Evolutionary conservation across 192 early-diverging fungal genomes (phyloP), one percentile per base, ranked within the genome.

Genomic region (Oehlia diaphana): DNA sequence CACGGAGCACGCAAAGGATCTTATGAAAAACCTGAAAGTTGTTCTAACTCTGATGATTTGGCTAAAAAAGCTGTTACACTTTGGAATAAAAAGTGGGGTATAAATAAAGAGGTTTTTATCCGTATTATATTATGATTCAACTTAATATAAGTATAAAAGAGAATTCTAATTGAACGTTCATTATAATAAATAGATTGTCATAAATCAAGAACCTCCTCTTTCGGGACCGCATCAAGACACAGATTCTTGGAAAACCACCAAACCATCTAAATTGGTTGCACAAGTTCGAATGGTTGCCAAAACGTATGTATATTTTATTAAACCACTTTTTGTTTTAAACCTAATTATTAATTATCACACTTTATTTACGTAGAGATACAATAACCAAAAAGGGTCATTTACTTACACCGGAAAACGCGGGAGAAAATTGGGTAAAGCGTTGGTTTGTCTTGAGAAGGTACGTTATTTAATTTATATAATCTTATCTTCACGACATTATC

Each of bases 361-460:
- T 77, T 61, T 69, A 12, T 26, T 28, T 31, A 49, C 26, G 10
- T 16, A 90, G 88, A 35, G 86, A 89, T 23, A 85, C 82, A 73
- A 75, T 87, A 12, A 83, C 88, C 16, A 89, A 88, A 72, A 83
- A 80, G 35, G 90, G 90, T 10, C 88, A 89, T 78, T 53, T 91
- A 9, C 76, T 79, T 68, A 86, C 85, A 69, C 90, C 88, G n/a
- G 88, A 90, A 69, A 80, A 86, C 65, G 83, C 87, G 16, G 87
- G 87, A 67, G 88, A 93, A 67, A 79, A 81, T 21, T 97, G 96
- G 96, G 83, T 87, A 2, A 89, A 90, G 64, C 86, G 92, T 8
- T 96, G 93, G 92, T 91, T 94, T 85, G 94, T 96, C 47, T 84
- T 94, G 72, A 85, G 92, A 62, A 88, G 91, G 81, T 87, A 85